Base-by-base conservation (phyloP, 495 filamentous ascomycete genomes). In the Echria macrotheca region DNA sequence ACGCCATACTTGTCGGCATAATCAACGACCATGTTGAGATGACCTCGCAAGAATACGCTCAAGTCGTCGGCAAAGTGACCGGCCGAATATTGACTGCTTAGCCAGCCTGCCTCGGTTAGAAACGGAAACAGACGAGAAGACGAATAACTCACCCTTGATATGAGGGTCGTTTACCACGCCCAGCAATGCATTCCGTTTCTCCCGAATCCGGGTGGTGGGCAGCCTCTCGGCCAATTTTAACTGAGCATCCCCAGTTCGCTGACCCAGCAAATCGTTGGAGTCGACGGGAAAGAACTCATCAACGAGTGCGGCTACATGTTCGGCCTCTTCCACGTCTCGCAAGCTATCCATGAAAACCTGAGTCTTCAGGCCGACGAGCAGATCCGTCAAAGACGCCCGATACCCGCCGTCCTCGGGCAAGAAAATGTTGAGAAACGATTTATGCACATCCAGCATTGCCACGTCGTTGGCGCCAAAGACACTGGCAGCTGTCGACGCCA, bases 301-400 rank as follows among this genome's bases (percentile, higher is more conserved):
- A 8, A 95, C 59, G 4, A 88, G 72, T 26, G 84, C 81, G 38
- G 77, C 79, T 2, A 79, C 73, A 15, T 76, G 77, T 31, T 86
- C 57, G 4, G 45, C 78, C 15, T 78, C 76, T 44, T 78, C 82
- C 33, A 76, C 72, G 36, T 71, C 64, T 14, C 69, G 59, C 57
- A 88, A 75, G 2, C 86, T 80, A 2, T 85, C 82, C 43, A 95
- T 84, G 52, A 91, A 87, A 8, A 83, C 81, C 50, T 94, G 87
- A 1, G 90, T 95, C 63, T 95, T 96, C 14, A 96, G 72, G 47
- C 89, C 84, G 14, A 96, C 70, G 53, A 86, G 87, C 21, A 96
- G 55, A 44, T 86, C 85, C 14, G 87, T 70, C 26, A 95, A 60
- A 4, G 80, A 75, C n/a, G 78, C 46, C 32, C 54, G 58, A 48